Evolutionary conservation across 1,284 basidiomycete genomes (phyloP).

Genomic region (Cyathus pygmaeus): DNA sequence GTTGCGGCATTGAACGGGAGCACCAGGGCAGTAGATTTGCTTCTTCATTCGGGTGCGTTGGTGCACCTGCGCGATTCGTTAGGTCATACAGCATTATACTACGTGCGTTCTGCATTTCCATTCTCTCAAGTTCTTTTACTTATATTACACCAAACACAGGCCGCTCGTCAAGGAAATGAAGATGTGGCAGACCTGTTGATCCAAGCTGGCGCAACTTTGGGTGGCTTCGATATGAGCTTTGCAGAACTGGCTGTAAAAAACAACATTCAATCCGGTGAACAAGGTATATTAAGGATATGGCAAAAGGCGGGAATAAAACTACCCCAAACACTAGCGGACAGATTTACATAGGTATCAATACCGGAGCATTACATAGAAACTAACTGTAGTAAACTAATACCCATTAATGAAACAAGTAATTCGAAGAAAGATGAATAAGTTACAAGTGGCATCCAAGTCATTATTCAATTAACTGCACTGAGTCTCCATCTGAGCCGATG

Average conservation of each 20-base stretch:
- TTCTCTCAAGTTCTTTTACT: not conserved
- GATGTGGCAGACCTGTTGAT: slow-evolving; percentile 74
- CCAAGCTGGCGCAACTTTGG: slow-evolving; percentile 79
- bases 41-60: slow-evolving; percentile 84
- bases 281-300: slow-evolving; percentile 62
- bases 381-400: too few relatives aligned
- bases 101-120: slow-evolving; percentile 55
- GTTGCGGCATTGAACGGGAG: slow-evolving; percentile 81
- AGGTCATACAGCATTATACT: slow-evolving; percentile 86
- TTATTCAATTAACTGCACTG: not conserved
- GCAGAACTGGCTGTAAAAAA: slow-evolving; percentile 59
- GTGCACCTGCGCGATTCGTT: slow-evolving; percentile 84
- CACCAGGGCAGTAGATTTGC: slow-evolving; percentile 59
- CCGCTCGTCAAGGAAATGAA: slow-evolving; percentile 55
- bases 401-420: too few relatives aligned
- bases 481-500: slow-evolving; percentile 19
- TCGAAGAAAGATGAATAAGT: too few relatives aligned
- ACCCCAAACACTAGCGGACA: not conserved
- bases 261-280: slow-evolving; percentile 56
- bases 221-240: slow-evolving; percentile 73
- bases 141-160: not conserved
- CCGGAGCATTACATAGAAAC: too few relatives aligned
- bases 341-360: not conserved
- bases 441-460: not conserved
- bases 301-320: slow-evolving; percentile 40